Base-by-base conservation (phyloP, 2,329 filamentous ascomycete species). In the Phyllosticta capitalensis region DNA sequence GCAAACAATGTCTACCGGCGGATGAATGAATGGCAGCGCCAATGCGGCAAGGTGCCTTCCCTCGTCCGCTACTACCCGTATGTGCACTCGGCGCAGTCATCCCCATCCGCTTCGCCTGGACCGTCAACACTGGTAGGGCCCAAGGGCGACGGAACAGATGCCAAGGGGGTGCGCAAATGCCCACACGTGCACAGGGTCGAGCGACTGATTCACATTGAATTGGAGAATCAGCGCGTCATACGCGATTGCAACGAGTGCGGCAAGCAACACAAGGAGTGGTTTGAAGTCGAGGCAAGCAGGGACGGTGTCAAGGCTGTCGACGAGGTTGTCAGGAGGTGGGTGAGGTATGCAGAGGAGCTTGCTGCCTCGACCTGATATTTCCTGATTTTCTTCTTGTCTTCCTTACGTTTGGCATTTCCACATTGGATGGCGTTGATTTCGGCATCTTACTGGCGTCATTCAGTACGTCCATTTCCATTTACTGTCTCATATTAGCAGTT, bases 31-130 rank as follows among this genome's bases (percentile, higher is more conserved):
- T 97, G 94, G 94, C 86, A 86, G 56, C 84, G 88, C 24, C 94
- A 99, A 75, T 99, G 94, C 72, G 90, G 90, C 0, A 91, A 96
- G 70, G 85, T 90, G 63, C 79, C 96, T 26, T 90, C 90, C 22
- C 81, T 99, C 58, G 84, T 97, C 55, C 85, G 94, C 6, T 97
- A 88, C 74, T 99, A 99, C 68, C 94, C 94, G 0, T 92, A 97
- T 71, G 75, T 88, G 0, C 61, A 69, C 9, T 68, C 68, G 0
- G 62, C 67, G 4, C 52, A 61, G 20, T 59, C 64, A 6, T 66
- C 66, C 1, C 62, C 68, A 9, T 66, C 66, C 1, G 66, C 64
- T 0, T 63, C 66, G 0, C 66, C 67, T 0, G 65, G 69, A 0
- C 67, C 67, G 7, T 38, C 53, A 9, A 30, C 54, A 20, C 49